phyloP scores from a whole-genome alignment of 2,329 filamentous ascomycete species.

The Paecilomyces fulvus region DNA sequence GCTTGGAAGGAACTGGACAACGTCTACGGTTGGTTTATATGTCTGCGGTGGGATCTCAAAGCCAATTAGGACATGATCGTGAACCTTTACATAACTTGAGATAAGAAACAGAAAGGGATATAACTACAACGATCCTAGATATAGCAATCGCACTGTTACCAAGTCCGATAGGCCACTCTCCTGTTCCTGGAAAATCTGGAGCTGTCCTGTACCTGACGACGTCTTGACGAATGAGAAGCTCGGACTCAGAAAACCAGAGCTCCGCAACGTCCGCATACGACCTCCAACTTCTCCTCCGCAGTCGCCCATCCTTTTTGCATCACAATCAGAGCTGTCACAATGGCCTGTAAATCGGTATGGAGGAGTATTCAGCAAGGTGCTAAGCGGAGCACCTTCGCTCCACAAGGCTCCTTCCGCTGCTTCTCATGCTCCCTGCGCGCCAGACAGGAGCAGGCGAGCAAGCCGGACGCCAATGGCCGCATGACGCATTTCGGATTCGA shows the following conservation, averaged over 20 bases:
- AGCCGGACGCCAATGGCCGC: conserved; percentile 38
- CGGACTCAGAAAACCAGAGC: not conserved
- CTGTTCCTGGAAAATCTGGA: not conserved
- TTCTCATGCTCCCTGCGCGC: conserved; percentile 42
- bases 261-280: not conserved
- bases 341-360: conserved; percentile 29
- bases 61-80: too few relatives aligned
- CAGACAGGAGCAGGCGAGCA: conserved; percentile 30
- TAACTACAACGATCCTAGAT: too few relatives aligned
- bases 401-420: conserved; percentile 35
- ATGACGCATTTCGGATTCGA: conserved; percentile 89
- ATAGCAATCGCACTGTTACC: not conserved
- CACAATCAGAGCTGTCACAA: conserved; percentile 8
- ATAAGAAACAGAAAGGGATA: too few relatives aligned
- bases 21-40: too few relatives aligned
- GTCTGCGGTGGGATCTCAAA: too few relatives aligned
- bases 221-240: not conserved
- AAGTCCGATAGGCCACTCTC: not conserved
- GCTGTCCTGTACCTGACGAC: not conserved
- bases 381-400: conserved; percentile 18
- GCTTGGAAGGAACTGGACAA: too few relatives aligned
- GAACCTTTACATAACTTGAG: too few relatives aligned
- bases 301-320: not conserved
- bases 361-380: conserved; percentile 27
- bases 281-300: not conserved